phyloP scores from a whole-genome alignment of 2,329 filamentous ascomycete species.

The Stachybotrys echinatus region DNA sequence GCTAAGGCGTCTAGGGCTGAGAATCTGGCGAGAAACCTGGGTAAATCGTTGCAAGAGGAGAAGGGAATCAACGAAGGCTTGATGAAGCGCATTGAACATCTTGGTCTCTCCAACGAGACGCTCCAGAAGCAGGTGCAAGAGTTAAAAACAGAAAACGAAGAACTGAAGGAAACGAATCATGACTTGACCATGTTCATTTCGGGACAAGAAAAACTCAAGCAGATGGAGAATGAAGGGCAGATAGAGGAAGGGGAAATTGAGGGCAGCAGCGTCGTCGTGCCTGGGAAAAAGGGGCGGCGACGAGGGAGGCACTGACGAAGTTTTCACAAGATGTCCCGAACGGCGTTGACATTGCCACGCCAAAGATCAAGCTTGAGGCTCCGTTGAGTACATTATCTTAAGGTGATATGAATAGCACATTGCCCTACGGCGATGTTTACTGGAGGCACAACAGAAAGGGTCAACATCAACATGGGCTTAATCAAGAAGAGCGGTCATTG shows the following conservation, averaged over 20 bases:
- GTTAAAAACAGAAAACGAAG: slow-evolving; percentile 59
- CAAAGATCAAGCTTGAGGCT: too few species aligned
- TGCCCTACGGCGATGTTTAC: too few species aligned
- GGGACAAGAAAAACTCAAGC: slow-evolving; percentile 72
- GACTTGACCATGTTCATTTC: slow-evolving; percentile 86
- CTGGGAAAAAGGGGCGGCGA: slow-evolving; percentile 52
- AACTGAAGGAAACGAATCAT: slow-evolving; percentile 79
- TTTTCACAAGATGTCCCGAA: slow-evolving; percentile 2
- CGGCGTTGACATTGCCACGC: too few species aligned
- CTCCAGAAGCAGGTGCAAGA: slow-evolving; percentile 52
- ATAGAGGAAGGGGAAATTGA: slow-evolving; percentile 66
- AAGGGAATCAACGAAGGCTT: slow-evolving; percentile 78
- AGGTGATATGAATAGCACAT: too few species aligned
- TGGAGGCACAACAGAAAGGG: too few species aligned
- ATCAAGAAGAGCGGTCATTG: too few species aligned
- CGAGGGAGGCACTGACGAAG: slow-evolving; percentile 38
- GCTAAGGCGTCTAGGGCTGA: slow-evolving; percentile 67
- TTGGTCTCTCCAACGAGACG: slow-evolving; percentile 57
- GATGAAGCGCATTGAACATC: slow-evolving; percentile 72
- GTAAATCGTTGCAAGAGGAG: slow-evolving; percentile 77
- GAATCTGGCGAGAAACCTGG: slow-evolving; percentile 68
- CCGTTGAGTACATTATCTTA: too few species aligned
- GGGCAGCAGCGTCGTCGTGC: slow-evolving; percentile 65
- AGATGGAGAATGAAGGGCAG: slow-evolving; percentile 56
- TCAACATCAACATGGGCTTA: too few species aligned